Conservation (phyloP, 2,329 filamentous ascomycete species). For the Dryadomyces quercus-mongolicae region DNA sequence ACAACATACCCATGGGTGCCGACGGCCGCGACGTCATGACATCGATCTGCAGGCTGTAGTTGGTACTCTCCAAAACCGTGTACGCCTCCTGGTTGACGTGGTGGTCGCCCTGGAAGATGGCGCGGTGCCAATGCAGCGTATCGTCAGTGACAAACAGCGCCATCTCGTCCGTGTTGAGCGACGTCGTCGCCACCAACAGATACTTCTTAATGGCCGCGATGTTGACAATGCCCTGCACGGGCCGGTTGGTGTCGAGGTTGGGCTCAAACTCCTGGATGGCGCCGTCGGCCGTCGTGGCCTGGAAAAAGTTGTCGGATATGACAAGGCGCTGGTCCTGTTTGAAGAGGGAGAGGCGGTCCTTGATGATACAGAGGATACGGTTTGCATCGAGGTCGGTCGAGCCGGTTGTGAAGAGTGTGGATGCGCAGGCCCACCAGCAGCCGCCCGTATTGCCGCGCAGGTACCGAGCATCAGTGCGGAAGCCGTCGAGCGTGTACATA, state of each 20-base stretch:
- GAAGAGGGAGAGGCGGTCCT: constrained; percentile 57
- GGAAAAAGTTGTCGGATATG: constrained; percentile 76
- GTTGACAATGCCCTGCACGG: constrained; percentile 69
- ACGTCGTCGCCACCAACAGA: constrained; percentile 70
- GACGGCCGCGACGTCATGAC: constrained; percentile 60
- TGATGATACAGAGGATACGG: constrained; percentile 69
- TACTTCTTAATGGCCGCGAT: constrained; percentile 78
- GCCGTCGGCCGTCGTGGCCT: constrained; percentile 30
- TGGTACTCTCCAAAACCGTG: constrained; percentile 88
- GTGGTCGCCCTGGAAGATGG: constrained; percentile 75
- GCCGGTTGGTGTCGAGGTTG: constrained; percentile 58
- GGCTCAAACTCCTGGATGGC: constrained; percentile 58
- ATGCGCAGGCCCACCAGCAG: constrained; percentile 80
- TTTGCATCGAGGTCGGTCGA: constrained; percentile 51
- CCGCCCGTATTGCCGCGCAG: constrained; percentile 58
- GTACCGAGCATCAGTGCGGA: constrained; percentile 51
- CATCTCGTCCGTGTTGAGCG: constrained; percentile 75
- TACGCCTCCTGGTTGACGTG: constrained; percentile 75
- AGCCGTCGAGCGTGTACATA: constrained; percentile 76
- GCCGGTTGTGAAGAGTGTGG: constrained; percentile 60
- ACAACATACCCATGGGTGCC: constrained; percentile 71
- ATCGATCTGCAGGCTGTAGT: constrained; percentile 95
- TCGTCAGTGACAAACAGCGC: constrained; percentile 84
- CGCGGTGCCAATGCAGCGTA: constrained; percentile 76
- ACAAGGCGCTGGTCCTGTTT: constrained; percentile 66